Evolutionary conservation across 768 basidiomycete species (phyloP), one percentile per base, ranked within the genome.

Genomic region (Boletus sp.): DNA sequence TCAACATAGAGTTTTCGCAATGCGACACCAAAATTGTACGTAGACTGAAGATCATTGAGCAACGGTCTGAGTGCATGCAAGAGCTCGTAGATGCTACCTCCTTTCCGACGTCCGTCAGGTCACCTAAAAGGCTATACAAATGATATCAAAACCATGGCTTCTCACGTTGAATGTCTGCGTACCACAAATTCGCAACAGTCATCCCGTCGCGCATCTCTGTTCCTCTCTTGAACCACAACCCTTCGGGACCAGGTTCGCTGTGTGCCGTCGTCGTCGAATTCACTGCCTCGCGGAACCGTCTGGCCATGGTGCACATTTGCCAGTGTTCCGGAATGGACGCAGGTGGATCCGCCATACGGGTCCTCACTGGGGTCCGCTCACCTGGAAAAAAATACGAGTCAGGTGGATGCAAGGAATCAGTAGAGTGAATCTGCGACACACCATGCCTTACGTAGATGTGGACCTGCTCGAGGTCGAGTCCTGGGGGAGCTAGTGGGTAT

Each of bases 361-460:
- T 75, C 9, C 82, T 83, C n/a, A 91, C 89, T 1, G 90, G 90
- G 0, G 89, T 83, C 36, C 90, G 81, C 72, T 91, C 90, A 32
- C 89, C 89, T 91, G 57, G 44, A 46, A 56, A 48, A 44, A 47
- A 10, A 53, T 29, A 29, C 9, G 17, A 28, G 54, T 40, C 10
- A 40, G 37, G 47, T 14, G n/a, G n/a, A 20, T 15, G 42, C 1
- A 36, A 28, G 29, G 18, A 36, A 37, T 17, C 28, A 28, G 14
- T 11, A 47, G 42, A 37, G 20, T 18, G 28, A 32, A 14, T 4
- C 2, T 17, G 35, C 36, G 52, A 74, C 83, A 47, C 54, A 89
- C 89, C 89, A 68, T 92, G 90, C 28, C 90, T 78, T 5, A 88
- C 81, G 64, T 83, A 91, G 39, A 90, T 71, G 67, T 91, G 86